Evolutionary conservation across 768 basidiomycete genomes (phyloP), one percentile per base, ranked within the genome.

Genomic region (Tricholoma saponaceum): DNA sequence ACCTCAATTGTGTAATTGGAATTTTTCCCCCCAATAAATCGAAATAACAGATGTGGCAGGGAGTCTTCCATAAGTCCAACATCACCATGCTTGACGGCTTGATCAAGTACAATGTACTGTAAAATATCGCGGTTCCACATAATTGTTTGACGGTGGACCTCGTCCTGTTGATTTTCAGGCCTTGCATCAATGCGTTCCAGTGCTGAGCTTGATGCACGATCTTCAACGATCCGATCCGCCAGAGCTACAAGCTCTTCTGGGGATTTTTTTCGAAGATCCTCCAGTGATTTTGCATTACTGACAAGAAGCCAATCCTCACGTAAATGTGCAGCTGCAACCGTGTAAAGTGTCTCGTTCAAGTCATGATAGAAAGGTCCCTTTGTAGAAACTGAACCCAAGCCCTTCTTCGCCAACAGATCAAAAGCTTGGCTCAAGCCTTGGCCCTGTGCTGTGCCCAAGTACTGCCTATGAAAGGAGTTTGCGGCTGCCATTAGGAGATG

Each of bases 401-500:
- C 71, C 58, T 70, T 74, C n/a, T 66, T 60, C 16, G 66, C 39
- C 3, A 75, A 60, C 0, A 73, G 14, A 35, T 67, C 60, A 57
- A 76, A 75, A 0, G 69, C 71, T 1, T 72, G 68, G 16, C 59
- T 43, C 2, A 76, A 58, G 0, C 72, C 70, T 1, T 66, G 59
- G 0, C 66, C 62, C 18, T 57, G 56, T 8, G 62, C 50, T 0
- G 73, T 74, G 0, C 73, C 74, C 4, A 71, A 64, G 58, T 77
- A 79, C 54, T 79, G 78, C 43, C 72, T 70, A 55, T 79, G 73
- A 0, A 80, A 47, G 0, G 76, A 76, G 43, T 72, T 70, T 3
- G 68, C 75, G 52, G 70, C 70, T 4, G 75, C 76, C 69, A 81
- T 77, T 25, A 61, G 39, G 0, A 70, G 57, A 55, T 81, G 77